Evolutionary conservation across 176 grass and related monocot genomes (phyloP), one percentile per base, ranked within the genome.

Genomic region (Themeda triandra): DNA sequence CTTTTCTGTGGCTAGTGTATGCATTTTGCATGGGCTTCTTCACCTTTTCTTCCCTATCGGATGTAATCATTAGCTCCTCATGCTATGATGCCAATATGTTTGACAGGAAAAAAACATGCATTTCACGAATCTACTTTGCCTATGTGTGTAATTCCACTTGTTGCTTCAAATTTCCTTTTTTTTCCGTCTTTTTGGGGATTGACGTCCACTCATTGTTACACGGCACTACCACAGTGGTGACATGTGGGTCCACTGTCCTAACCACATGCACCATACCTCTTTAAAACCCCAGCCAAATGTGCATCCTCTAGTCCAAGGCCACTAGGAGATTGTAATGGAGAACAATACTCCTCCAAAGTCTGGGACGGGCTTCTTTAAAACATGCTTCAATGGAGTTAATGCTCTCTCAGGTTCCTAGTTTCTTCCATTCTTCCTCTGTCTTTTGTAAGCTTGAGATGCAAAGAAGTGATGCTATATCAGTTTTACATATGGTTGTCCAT

Each of bases 321-420:
- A 88, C 85, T 63, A 66, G 64, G 63, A 77, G 59, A 73, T 86
- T 71, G 58, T 40, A 78, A 86, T 91, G 85, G 84, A 93, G 46
- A 76, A 44, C n/a, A 83, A 80, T 64, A 80, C 45, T 68, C 14
- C 78, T 69, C 29, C 80, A 45, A 93, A 97, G 80, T 83, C 89
- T 48, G 89, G 91, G 59, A 91, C 91, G 10, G 71, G 84, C 82
- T 97, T 93, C 77, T 86, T 92, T 56, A 97, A 90, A 85, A 97
- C 94, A 71, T 97, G 94, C 78, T 93, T 97, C 91, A 97, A 97
- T 97, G 94, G 94, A 63, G 89, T 92, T 40, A 97, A 97, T 89
- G 94, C 91, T 49, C 94, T 97, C 58, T 89, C 91, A 97, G 94
- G 94, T 97, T 60, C 69, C 21, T 70, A 81, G 46, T 53, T 81